Percentiles rank a stretch among this genome's conserved stretches.
These are phyloP conservation scores for Spergularia bocconei DNA, from an alignment of 148 eudicot species.

Conservation along the genomic window DNA sequence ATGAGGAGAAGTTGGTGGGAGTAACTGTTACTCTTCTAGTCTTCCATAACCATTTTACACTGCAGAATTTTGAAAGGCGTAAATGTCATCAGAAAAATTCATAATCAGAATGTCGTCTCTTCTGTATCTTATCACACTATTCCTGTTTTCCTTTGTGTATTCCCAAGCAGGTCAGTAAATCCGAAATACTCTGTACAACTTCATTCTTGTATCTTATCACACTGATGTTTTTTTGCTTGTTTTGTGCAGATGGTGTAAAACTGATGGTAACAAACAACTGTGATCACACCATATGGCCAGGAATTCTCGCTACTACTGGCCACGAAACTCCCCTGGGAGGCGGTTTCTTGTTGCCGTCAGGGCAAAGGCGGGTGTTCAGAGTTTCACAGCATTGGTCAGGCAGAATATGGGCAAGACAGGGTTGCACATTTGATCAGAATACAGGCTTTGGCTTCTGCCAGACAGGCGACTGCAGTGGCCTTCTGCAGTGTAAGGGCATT, in stretches of 20 bases:
- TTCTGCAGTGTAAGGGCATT: conserved; percentile 42
- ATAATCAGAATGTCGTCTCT: conserved; percentile 24
- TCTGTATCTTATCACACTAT: conserved; percentile 19
- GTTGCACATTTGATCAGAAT: conserved; percentile 44
- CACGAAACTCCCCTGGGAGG: conserved; percentile 53
- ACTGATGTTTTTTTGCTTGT: not conserved
- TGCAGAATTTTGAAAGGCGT: not conserved
- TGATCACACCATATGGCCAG: conserved; percentile 64
- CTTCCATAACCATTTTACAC: conserved; percentile 17
- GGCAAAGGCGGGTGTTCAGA: conserved; percentile 31
- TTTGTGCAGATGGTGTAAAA: conserved; percentile 50
- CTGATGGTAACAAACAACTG: conserved; percentile 60
- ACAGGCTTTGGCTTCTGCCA: conserved; percentile 38
- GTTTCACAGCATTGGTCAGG: conserved; percentile 66
- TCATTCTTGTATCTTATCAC: not conserved
- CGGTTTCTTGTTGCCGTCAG: conserved; percentile 45
- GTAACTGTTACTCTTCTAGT: conserved; percentile 20
- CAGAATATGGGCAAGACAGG: conserved; percentile 65
- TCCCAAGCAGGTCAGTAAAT: conserved; percentile 21
- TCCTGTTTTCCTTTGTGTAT: conserved; percentile 3
- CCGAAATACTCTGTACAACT: not conserved
- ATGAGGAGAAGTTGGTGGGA: conserved; percentile 13
- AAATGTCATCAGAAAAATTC: not conserved
- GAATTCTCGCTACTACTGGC: conserved; percentile 49
- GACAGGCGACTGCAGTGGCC: conserved; percentile 68